phyloP scores from a whole-genome alignment of 257 asterid genomes.

The Datura wrightii region DNA sequence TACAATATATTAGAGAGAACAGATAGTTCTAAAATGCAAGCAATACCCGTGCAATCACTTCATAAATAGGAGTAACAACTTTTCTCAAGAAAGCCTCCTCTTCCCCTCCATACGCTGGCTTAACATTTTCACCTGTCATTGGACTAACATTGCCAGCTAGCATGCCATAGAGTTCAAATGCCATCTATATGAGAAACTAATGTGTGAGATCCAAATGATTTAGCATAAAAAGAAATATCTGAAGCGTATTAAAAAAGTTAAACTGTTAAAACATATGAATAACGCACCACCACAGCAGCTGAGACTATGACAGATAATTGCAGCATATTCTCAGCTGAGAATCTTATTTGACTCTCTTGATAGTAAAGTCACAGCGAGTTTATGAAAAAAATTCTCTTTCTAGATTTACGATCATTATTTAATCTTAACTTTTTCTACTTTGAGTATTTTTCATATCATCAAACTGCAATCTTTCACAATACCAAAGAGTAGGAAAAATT shows the following conservation, averaged over 20 bases:
- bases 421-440: not conserved
- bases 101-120: slow-evolving; percentile 99
- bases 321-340: not conserved
- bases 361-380: not conserved
- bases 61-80: slow-evolving; percentile 96
- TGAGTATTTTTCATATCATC: not conserved
- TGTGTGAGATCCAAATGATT: slow-evolving; percentile 11
- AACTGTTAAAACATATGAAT: slow-evolving; percentile 24
- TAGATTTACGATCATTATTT: not conserved
- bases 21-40: slow-evolving; percentile 21
- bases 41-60: slow-evolving; percentile 89
- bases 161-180: slow-evolving; percentile 97
- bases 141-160: slow-evolving; percentile 99
- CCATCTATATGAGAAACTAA: slow-evolving; percentile 64
- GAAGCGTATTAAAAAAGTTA: not conserved
- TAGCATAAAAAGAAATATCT: not conserved
- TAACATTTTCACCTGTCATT: slow-evolving; percentile 96
- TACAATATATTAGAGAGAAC: not conserved
- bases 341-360: not conserved
- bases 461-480: not conserved
- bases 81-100: slow-evolving; percentile 91
- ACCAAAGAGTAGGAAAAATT: not conserved
- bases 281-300: not conserved
- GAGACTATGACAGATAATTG: slow-evolving; percentile 1
- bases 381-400: not conserved